phyloP scores from a whole-genome alignment of 495 filamentous ascomycete species.

The Penicillium waksmanii region DNA sequence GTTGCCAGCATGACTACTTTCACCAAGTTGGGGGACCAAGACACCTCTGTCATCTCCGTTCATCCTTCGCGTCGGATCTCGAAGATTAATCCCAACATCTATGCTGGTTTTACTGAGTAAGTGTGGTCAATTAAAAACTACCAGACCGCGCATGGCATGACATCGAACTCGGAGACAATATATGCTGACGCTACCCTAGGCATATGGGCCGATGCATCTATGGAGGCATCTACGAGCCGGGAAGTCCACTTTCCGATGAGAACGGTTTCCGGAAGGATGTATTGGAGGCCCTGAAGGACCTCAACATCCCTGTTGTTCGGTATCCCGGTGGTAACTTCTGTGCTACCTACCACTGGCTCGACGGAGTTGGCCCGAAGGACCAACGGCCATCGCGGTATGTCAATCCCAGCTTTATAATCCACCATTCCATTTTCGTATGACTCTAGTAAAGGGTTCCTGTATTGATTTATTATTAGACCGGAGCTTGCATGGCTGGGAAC shows the following conservation, averaged over 20 bases:
- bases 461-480: conserved; percentile 45
- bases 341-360: conserved; percentile 82
- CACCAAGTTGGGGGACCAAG: conserved; percentile 61
- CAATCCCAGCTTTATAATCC: not conserved
- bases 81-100: conserved; percentile 73
- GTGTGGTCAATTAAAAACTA: not conserved
- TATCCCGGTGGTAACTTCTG: conserved; percentile 84
- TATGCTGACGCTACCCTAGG: conserved; percentile 36
- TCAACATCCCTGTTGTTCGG: conserved; percentile 72
- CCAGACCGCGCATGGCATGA: not conserved
- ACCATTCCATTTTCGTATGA: not conserved
- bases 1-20: conserved; percentile 64
- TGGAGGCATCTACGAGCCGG: conserved; percentile 79
- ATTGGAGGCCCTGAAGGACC: conserved; percentile 66
- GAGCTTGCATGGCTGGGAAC: conserved; percentile 76
- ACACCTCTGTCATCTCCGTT: conserved; percentile 62
- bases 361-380: conserved; percentile 74
- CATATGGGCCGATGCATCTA: conserved; percentile 88
- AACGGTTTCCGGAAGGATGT: conserved; percentile 79
- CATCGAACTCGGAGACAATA: not conserved
- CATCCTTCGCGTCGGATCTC: conserved; percentile 62
- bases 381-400: conserved; percentile 58
- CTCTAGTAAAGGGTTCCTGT: not conserved
- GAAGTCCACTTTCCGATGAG: conserved; percentile 68
- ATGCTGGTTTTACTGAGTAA: conserved; percentile 78